Evolutionary conservation across 805 yeast genomes (phyloP).

Genomic region (Ogataea chonburiensis): DNA sequence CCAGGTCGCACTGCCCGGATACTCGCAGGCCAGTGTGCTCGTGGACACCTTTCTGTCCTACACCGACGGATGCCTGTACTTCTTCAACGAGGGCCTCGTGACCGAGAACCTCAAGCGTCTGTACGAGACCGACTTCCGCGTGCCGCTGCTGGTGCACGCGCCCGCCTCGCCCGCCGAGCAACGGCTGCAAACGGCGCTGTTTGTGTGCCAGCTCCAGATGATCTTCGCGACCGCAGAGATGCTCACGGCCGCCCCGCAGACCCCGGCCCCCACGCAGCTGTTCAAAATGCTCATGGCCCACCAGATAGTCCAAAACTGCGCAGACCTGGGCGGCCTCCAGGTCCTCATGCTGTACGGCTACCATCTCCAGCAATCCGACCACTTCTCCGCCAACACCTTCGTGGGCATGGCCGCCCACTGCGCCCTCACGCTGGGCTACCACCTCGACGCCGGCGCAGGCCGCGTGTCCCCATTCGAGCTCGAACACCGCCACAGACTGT

Average conservation of each 20-base stretch:
- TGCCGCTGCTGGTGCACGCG: constrained; percentile 8
- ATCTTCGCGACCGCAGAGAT: constrained; percentile 73
- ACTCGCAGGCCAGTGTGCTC: constrained; percentile 60
- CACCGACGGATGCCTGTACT: constrained; percentile 74
- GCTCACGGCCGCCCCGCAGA: constrained; percentile 42
- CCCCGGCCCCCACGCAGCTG: constrained; percentile 52
- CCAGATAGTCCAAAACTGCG: constrained; percentile 65
- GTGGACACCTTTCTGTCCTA: constrained; percentile 69
- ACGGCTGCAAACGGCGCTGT: constrained; percentile 59
- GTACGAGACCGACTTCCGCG: constrained; percentile 39
- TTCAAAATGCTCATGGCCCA: constrained; percentile 66
- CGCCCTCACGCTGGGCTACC: constrained; percentile 65
- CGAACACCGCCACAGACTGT: constrained; percentile 38
- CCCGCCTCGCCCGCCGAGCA: constrained; percentile 34
- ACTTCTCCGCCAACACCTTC: constrained; percentile 66
- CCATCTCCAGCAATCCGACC: constrained; percentile 68
- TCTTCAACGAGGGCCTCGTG: constrained; percentile 70
- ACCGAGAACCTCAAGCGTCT: constrained; percentile 56
- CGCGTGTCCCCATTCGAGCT: constrained; percentile 41
- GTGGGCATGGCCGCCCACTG: constrained; percentile 67
- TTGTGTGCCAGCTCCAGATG: constrained; percentile 65
- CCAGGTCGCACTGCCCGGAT: constrained; percentile 62
- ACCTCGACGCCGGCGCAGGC: constrained; percentile 67
- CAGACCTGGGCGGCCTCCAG: constrained; percentile 70
- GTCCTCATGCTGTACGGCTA: constrained; percentile 65